phyloP scores from a whole-genome alignment of 2,329 filamentous ascomycete species.

The Claviceps pusilla region DNA sequence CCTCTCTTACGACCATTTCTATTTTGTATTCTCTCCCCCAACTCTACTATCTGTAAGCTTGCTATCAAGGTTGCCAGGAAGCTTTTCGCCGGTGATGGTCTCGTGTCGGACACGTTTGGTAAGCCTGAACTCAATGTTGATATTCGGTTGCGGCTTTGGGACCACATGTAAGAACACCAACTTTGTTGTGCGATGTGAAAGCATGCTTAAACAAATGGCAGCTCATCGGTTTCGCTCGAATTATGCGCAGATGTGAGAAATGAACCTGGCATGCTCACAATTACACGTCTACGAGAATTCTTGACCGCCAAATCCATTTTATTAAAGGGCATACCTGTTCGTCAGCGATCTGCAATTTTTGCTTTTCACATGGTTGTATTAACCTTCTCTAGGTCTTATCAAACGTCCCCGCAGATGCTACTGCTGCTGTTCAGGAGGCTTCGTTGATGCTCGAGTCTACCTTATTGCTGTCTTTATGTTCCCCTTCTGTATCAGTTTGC shows the following conservation, averaged over 20 bases:
- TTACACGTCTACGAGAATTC: constrained; percentile 38
- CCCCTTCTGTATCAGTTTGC: constrained; percentile 49
- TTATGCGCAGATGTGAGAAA: constrained; percentile 34
- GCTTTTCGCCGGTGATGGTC: constrained; percentile 24
- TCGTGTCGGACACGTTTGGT: constrained; percentile 13
- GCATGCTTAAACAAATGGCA: constrained; percentile 4
- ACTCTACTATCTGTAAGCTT: constrained; percentile 32
- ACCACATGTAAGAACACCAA: constrained; percentile 29
- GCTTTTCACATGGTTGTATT: constrained; percentile 3
- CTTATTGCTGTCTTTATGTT: constrained; percentile 49
- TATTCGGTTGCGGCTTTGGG: constrained; percentile 33
- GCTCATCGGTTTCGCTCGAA: constrained; percentile 25
- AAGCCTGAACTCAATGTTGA: constrained; percentile 13
- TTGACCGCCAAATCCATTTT: constrained; percentile 40
- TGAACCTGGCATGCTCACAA: constrained; percentile 26
- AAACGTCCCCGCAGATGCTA: constrained; percentile 36
- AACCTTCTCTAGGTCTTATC: constrained; percentile 32
- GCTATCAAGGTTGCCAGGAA: constrained; percentile 32
- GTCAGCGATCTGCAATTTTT: constrained; percentile 6
- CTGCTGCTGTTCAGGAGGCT: constrained; percentile 34
- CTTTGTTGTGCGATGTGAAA: background rate
- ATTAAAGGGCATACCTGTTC: constrained; percentile 34
- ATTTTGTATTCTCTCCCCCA: constrained; percentile 37
- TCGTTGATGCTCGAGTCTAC: constrained; percentile 45
- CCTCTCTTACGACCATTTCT: constrained; percentile 35